Conservation (phyloP, 2,329 filamentous ascomycete species). For the Trichophyton simii region DNA sequence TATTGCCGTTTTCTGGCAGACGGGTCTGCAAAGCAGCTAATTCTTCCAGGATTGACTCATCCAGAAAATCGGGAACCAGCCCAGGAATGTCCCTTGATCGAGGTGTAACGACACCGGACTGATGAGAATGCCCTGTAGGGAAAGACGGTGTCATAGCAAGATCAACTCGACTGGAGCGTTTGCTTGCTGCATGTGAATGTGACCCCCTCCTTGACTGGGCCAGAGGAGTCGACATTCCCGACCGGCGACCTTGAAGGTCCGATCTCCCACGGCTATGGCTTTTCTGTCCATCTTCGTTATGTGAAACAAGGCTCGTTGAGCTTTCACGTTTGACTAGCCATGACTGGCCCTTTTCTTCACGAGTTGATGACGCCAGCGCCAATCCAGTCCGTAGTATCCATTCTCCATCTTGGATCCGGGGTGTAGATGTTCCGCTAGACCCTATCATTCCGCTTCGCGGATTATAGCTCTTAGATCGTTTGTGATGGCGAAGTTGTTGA, state of each 20-base stretch:
- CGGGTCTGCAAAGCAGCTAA: constrained; percentile 17
- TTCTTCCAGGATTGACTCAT: constrained; percentile 30
- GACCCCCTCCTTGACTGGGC: constrained; percentile 23
- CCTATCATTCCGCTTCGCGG: constrained; percentile 5
- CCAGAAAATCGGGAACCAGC: constrained; percentile 39
- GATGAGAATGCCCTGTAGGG: constrained; percentile 13
- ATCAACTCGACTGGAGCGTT: constrained; percentile 24
- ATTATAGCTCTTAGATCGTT: constrained; percentile 9
- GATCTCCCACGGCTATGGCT: constrained; percentile 16
- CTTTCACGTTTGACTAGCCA: constrained; percentile 47
- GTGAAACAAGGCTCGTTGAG: constrained; percentile 40
- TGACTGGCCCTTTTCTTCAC: constrained; percentile 50
- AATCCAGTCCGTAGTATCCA: constrained; percentile 50
- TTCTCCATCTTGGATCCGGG: constrained; percentile 32
- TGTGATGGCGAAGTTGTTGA: constrained; percentile 4
- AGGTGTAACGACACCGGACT: constrained; percentile 4
- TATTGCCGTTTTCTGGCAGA: constrained; percentile 11
- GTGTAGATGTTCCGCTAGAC: constrained; percentile 10
- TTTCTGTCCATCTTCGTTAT: constrained; percentile 21
- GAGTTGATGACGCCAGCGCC: constrained; percentile 43
- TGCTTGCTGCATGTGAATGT: constrained; percentile 23
- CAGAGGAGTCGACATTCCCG: constrained; percentile 26
- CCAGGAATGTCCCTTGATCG: constrained; percentile 5
- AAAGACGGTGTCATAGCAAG: constrained; percentile 25
- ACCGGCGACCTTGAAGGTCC: constrained; percentile 21